Evolutionary conservation across 768 basidiomycete species (phyloP).

Genomic region (Mycena metata): DNA sequence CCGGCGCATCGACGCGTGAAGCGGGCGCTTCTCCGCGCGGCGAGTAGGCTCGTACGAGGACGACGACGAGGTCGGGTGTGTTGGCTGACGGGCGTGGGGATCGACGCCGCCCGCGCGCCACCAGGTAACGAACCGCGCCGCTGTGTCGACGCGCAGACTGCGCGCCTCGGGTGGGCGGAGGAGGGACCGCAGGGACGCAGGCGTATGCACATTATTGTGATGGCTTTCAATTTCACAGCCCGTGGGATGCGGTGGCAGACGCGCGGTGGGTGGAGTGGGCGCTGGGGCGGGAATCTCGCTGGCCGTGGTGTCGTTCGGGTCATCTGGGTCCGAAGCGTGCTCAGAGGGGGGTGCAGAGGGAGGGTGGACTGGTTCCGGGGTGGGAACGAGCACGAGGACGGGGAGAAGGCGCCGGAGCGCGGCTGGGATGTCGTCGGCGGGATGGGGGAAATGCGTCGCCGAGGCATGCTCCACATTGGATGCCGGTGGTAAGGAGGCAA

Average conservation of each 20-base stretch:
- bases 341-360: background rate
- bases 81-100: background rate
- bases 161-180: background rate
- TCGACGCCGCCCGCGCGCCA: conserved; percentile 16
- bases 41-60: no score
- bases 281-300: no score
- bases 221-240: no score
- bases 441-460: background rate
- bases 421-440: background rate
- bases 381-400: conserved; percentile 11
- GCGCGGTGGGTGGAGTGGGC: no score
- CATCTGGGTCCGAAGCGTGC: background rate
- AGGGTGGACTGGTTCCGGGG: background rate
- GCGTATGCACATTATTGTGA: background rate
- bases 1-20: background rate
- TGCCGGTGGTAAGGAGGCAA: no score
- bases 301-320: background rate
- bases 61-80: background rate
- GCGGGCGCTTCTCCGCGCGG: background rate
- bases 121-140: conserved; percentile 14
- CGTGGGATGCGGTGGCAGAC: no score
- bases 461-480: no score
- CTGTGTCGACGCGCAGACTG: background rate
- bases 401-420: conserved; percentile 19
- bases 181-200: background rate